Evolutionary conservation across 2,329 filamentous ascomycete genomes (phyloP).

Genomic region (Aspergillus spinulosporus): DNA sequence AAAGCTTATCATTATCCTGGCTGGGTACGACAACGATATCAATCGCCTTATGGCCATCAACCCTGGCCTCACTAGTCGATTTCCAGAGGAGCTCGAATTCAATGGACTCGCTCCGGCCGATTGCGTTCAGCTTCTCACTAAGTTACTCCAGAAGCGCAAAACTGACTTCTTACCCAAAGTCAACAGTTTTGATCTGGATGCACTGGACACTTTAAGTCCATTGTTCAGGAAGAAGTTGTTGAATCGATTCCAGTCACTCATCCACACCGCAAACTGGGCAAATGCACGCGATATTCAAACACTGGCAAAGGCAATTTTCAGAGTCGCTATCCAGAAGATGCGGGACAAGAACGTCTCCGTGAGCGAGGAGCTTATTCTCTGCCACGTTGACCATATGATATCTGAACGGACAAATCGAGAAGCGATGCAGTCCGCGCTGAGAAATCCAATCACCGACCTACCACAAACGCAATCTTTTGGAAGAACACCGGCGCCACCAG

Average conservation of each 20-base stretch:
- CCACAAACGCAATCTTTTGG: background rate
- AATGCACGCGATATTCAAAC: slow-evolving; percentile 64
- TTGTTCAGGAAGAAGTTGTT: slow-evolving; percentile 21
- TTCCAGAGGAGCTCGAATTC: slow-evolving; percentile 64
- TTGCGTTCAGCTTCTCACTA: slow-evolving; percentile 50
- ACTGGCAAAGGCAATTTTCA: slow-evolving; percentile 55
- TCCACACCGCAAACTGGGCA: slow-evolving; percentile 56
- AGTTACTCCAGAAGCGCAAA: slow-evolving; percentile 34
- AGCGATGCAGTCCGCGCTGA: background rate
- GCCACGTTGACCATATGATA: slow-evolving; percentile 21
- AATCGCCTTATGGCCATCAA: slow-evolving; percentile 63
- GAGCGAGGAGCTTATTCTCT: slow-evolving; percentile 13
- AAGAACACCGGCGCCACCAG: background rate
- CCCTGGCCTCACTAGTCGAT: slow-evolving; percentile 63
- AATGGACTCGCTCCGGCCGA: slow-evolving; percentile 43
- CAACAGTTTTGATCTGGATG: slow-evolving; percentile 25
- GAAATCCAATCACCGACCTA: background rate
- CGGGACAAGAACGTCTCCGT: slow-evolving; percentile 5
- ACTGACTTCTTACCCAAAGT: slow-evolving; percentile 11
- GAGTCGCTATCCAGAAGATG: slow-evolving; percentile 22
- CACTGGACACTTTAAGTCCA: slow-evolving; percentile 26
- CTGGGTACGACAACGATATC: slow-evolving; percentile 68
- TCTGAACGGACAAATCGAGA: slow-evolving; percentile 16
- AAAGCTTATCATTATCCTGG: slow-evolving; percentile 67
- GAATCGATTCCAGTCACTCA: slow-evolving; percentile 44